Evolutionary conservation across 331 rosid genomes (phyloP).

Genomic region (Phaseolus coccineus): DNA sequence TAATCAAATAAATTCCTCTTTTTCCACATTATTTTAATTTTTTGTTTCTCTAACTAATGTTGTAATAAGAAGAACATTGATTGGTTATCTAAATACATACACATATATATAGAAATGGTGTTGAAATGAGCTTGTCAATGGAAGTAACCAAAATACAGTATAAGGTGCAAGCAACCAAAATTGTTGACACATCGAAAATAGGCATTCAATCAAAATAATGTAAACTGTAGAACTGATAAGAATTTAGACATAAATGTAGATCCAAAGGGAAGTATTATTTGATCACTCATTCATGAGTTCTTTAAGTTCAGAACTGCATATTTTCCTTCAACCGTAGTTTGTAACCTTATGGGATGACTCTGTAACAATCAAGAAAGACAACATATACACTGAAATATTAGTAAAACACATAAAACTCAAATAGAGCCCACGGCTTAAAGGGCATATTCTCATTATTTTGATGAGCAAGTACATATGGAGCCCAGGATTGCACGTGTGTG

Average conservation of each 20-base stretch:
- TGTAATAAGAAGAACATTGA: no score
- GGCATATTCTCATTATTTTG: not conserved
- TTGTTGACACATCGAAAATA: not conserved
- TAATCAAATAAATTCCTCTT: not conserved
- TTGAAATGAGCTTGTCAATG: not conserved
- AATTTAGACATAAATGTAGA: not conserved
- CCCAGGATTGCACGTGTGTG: not conserved
- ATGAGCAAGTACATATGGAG: slow-evolving; percentile 23
- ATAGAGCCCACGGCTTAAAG: not conserved
- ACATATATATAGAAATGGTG: not conserved
- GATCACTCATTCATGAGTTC: not conserved
- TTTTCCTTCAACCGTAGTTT: not conserved
- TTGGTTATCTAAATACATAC: no score
- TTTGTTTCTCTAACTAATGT: no score
- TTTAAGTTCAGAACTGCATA: no score
- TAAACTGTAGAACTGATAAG: not conserved
- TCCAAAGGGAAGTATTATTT: not conserved
- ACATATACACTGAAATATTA: no score
- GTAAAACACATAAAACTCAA: not conserved
- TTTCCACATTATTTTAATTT: no score
- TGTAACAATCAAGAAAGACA: no score
- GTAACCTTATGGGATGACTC: not conserved
- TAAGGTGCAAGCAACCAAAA: not conserved
- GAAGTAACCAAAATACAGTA: not conserved
- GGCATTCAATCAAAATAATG: not conserved